These are phyloP conservation scores for Suhomyces terraborum DNA, from an alignment of 1,139 yeast species.

Conservation along the genomic window DNA sequence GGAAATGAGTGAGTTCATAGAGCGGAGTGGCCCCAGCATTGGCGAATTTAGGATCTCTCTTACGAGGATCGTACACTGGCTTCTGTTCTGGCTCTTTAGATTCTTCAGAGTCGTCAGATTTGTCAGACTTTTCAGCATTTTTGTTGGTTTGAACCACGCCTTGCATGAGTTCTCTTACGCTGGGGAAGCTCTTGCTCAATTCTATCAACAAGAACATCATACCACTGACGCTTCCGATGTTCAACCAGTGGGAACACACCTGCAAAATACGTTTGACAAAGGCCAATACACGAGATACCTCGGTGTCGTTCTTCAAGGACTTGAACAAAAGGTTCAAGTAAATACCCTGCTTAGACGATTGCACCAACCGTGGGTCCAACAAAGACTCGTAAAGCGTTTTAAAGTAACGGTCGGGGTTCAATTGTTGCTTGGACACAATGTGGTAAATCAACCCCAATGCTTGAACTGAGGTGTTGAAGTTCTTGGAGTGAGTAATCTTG, in stretches of 20 bases:
- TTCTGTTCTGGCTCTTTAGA: constrained; percentile 11
- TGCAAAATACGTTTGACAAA: constrained; percentile 91
- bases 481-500: constrained; percentile 89
- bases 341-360: constrained; percentile 86
- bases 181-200: constrained; percentile 46
- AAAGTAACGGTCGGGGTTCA: constrained; percentile 74
- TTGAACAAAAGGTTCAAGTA: constrained; percentile 84
- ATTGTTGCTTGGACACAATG: constrained; percentile 58
- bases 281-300: constrained; percentile 72
- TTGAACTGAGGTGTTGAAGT: constrained; percentile 92
- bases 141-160: too few species aligned
- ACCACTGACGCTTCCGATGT: constrained; percentile 89
- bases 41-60: constrained; percentile 89
- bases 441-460: constrained; percentile 85
- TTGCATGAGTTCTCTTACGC: constrained; percentile 40
- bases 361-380: constrained; percentile 78
- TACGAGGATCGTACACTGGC: constrained; percentile 71
- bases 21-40: constrained; percentile 77
- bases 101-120: constrained; percentile 18
- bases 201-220: constrained; percentile 77
- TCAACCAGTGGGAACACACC: constrained; percentile 81
- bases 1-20: constrained; percentile 81
- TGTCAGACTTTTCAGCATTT: too few species aligned
- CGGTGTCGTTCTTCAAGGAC: constrained; percentile 72
- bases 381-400: constrained; percentile 88